Conservation (phyloP, 169 alveolate species). For the Cryptosporidium baileyi region DNA sequence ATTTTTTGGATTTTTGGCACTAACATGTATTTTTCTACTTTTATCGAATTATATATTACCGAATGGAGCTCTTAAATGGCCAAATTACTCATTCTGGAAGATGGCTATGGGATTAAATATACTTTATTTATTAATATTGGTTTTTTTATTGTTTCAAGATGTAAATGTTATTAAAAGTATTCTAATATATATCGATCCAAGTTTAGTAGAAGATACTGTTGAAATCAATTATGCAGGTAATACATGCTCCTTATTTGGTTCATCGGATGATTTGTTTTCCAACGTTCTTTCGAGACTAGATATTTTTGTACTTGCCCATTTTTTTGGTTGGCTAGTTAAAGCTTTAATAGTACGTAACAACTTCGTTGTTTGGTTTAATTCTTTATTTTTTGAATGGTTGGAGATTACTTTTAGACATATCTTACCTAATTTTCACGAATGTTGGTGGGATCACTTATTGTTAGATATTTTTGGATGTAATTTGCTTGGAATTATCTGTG, state of each 20-base stretch:
- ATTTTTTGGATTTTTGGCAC: background rate
- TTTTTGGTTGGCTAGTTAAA: conserved; percentile 87
- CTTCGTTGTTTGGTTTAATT: conserved; percentile 80
- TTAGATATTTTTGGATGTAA: conserved; percentile 85
- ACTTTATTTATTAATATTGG: conserved; percentile 65
- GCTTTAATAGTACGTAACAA: conserved; percentile 85
- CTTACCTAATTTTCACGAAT: conserved; percentile 90
- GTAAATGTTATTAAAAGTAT: conserved; percentile 61
- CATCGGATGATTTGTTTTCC: conserved; percentile 7
- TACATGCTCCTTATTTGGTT: conserved; percentile 76
- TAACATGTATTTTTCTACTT: background rate
- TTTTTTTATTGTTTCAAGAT: conserved; percentile 74
- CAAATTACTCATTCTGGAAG: conserved; percentile 72
- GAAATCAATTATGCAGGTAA: conserved; percentile 85
- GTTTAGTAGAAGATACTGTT: conserved; percentile 80
- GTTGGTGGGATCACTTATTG: conserved; percentile 92
- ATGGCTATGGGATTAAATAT: conserved; percentile 65
- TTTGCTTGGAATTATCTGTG: conserved; percentile 80
- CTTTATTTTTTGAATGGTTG: conserved; percentile 83
- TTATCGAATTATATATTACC: conserved; percentile 55
- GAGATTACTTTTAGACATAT: conserved; percentile 88
- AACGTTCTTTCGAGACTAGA: conserved; percentile 77
- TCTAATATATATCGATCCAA: conserved; percentile 79
- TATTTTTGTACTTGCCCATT: conserved; percentile 84
- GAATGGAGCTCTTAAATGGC: conserved; percentile 72